Percentiles rank a stretch among this genome's conserved stretches.
These are phyloP conservation scores for Salvia hispanica DNA, from an alignment of 257 asterid genomes.

Conservation along the genomic window DNA sequence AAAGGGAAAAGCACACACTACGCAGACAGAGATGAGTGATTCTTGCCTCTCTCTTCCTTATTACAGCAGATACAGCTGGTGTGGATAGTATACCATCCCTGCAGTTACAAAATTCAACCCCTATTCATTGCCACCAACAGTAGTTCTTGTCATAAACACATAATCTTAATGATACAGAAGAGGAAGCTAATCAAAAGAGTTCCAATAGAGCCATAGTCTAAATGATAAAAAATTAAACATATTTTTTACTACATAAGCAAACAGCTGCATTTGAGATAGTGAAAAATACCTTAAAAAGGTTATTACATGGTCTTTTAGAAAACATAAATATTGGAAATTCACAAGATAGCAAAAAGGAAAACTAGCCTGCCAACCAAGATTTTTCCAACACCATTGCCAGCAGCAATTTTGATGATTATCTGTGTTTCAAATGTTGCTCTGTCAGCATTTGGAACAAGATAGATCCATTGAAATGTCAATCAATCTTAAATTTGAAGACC, in stretches of 20 bases:
- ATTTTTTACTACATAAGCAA: too few relatives aligned
- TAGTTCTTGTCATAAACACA: not conserved
- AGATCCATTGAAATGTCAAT: not conserved
- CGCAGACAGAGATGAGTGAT: conserved; percentile 21
- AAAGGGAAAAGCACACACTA: conserved; percentile 21
- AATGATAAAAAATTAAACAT: too few relatives aligned
- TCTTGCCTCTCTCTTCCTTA: conserved; percentile 83
- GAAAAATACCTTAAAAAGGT: too few relatives aligned
- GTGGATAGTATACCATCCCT: conserved; percentile 96
- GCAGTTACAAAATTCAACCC: conserved; percentile 32
- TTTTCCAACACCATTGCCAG: conserved; percentile 91
- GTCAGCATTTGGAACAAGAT: conserved; percentile 32
- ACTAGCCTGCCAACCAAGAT: conserved; percentile 91
- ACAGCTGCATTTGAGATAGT: too few relatives aligned
- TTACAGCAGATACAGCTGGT: conserved; percentile 96
- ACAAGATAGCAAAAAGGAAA: conserved; percentile 19
- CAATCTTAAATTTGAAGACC: conserved; percentile 45
- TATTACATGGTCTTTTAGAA: not conserved
- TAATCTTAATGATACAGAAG: too few relatives aligned
- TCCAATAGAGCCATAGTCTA: too few relatives aligned
- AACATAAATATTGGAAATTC: conserved; percentile 12
- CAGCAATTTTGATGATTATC: conserved; percentile 90
- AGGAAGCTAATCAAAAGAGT: too few relatives aligned
- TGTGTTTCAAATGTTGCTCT: conserved; percentile 43
- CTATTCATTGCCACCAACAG: conserved; percentile 13